Evolutionary conservation across 1,284 basidiomycete genomes (phyloP).

Genomic region (Athelia psychrophila): DNA sequence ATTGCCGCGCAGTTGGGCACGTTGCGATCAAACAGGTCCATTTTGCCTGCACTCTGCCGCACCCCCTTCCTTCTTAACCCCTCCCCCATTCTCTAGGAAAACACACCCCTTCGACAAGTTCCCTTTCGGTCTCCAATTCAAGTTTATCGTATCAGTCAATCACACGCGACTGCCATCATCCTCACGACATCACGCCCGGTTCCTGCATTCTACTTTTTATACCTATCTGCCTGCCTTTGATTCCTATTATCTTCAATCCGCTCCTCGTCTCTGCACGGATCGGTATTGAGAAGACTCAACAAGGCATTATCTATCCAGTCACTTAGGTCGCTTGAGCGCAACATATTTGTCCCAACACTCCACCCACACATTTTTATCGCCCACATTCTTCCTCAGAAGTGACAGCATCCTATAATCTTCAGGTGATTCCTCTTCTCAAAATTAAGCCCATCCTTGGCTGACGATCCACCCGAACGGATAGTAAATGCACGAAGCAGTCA

Average conservation of each 20-base stretch:
- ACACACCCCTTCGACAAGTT: slow-evolving; percentile 10
- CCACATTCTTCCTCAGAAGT: slow-evolving; percentile 44
- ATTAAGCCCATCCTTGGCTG: no score
- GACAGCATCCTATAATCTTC: slow-evolving; percentile 56
- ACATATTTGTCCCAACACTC: slow-evolving; percentile 26
- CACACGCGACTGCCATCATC: slow-evolving; percentile 20
- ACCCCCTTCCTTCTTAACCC: slow-evolving; percentile 44
- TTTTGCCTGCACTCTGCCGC: slow-evolving; percentile 59
- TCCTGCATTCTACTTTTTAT: slow-evolving; percentile 51
- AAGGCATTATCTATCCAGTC: slow-evolving; percentile 43
- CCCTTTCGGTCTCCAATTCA: slow-evolving; percentile 1
- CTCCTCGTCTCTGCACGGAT: slow-evolving; percentile 27
- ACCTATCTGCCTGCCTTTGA: slow-evolving; percentile 48
- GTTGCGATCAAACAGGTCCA: slow-evolving; percentile 31
- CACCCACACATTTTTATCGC: slow-evolving; percentile 43
- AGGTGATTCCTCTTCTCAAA: slow-evolving; percentile 37
- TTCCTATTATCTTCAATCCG: slow-evolving; percentile 34
- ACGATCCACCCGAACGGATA: slow-evolving; percentile 12
- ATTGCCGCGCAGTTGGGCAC: slow-evolving; percentile 9
- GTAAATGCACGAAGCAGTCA: slow-evolving; percentile 60
- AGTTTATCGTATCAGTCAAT: slow-evolving; percentile 9
- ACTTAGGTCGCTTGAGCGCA: slow-evolving; percentile 30
- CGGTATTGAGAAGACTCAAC: slow-evolving; percentile 33
- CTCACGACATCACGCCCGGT: slow-evolving; percentile 46
- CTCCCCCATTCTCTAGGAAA: slow-evolving; percentile 13